phyloP scores from a whole-genome alignment of 352 stramenopile species.

The Pythium volutum region DNA sequence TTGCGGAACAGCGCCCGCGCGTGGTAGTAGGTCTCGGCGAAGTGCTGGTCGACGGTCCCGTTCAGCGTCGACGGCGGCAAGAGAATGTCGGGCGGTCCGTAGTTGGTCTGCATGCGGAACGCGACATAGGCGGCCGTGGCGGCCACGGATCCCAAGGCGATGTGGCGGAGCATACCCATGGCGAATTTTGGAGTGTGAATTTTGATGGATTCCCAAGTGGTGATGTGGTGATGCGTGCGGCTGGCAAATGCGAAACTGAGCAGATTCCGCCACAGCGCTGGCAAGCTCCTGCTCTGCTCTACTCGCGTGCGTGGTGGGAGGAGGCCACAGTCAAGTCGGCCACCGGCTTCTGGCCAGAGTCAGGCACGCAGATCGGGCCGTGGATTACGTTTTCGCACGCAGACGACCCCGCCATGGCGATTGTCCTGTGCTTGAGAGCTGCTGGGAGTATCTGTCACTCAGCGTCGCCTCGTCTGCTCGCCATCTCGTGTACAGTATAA shows the following conservation, averaged over 20 bases:
- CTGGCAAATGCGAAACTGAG: neutral
- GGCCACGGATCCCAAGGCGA: neutral
- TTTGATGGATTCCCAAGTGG: neutral
- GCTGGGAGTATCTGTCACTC: neutral
- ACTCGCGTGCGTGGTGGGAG: no score
- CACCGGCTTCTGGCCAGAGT: no score
- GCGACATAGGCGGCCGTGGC: conserved; percentile 11
- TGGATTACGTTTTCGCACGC: neutral
- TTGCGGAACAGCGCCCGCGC: conserved; percentile 32
- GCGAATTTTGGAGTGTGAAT: neutral
- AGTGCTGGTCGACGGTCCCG: conserved; percentile 21
- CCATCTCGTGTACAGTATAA: no score
- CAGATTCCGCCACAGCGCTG: no score
- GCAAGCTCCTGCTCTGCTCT: no score
- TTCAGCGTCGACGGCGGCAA: conserved; percentile 12
- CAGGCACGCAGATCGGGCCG: neutral
- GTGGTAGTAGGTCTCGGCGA: conserved; percentile 33
- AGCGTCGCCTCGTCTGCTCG: neutral
- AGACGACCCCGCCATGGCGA: neutral
- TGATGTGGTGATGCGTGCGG: neutral
- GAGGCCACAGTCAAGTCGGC: no score
- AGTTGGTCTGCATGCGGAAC: conserved; percentile 27
- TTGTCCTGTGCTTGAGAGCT: neutral
- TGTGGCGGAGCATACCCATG: conserved; percentile 14
- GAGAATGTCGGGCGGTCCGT: conserved; percentile 22